Percentiles rank a stretch among this genome's conserved stretches.
phyloP scores from a whole-genome alignment of 2,329 filamentous ascomycete species.

The Penicillium sp. region DNA sequence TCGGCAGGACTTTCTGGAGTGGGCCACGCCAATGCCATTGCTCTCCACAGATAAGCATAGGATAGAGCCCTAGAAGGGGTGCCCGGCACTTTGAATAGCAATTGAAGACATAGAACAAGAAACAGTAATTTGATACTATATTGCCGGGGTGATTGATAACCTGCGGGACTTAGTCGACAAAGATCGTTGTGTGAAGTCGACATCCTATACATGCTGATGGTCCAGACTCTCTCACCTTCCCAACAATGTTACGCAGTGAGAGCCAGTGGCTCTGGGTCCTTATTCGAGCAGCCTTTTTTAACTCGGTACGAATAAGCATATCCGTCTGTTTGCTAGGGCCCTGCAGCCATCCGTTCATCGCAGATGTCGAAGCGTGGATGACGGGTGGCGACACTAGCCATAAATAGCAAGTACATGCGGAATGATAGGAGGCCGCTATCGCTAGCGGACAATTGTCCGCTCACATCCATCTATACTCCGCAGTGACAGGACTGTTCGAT shows the following conservation, averaged over 20 bases:
- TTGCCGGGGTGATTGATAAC: neutral
- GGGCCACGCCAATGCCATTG: constrained; percentile 13
- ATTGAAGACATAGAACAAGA: neutral
- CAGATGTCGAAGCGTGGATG: constrained; percentile 4
- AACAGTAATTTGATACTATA: neutral
- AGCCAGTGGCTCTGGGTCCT: neutral
- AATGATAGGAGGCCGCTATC: constrained; percentile 21
- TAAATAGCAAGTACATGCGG: constrained; percentile 26
- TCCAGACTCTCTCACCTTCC: too few relatives aligned
- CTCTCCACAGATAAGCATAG: constrained; percentile 12
- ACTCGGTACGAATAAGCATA: neutral
- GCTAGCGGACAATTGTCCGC: constrained; percentile 10
- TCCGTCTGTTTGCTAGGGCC: neutral
- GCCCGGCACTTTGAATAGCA: neutral
- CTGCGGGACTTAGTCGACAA: neutral
- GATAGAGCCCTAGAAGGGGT: neutral
- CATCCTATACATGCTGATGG: too few relatives aligned
- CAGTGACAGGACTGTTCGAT: neutral
- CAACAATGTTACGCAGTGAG: too few relatives aligned
- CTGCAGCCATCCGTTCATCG: constrained; percentile 10
- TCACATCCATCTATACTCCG: neutral
- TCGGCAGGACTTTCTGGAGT: constrained; percentile 38
- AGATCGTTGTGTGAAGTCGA: too few relatives aligned
- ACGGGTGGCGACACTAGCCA: constrained; percentile 16
- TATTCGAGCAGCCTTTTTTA: neutral